Conservation (phyloP, 306 rosid species). For the Medicago truncatula region DNA sequence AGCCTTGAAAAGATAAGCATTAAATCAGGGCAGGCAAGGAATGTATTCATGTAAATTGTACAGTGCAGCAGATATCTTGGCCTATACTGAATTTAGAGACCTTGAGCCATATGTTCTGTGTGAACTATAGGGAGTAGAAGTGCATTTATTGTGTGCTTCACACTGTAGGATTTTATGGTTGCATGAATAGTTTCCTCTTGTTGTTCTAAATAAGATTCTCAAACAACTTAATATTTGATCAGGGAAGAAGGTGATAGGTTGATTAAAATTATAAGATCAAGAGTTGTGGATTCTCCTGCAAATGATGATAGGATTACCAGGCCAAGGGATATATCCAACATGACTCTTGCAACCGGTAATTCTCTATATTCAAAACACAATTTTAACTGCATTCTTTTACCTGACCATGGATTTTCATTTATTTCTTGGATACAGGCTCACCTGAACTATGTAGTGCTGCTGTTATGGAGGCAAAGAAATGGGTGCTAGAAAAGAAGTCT, state of each 20-base stretch:
- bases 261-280: conserved; percentile 72
- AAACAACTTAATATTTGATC: conserved; percentile 48
- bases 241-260: conserved; percentile 88
- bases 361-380: conserved; percentile 30
- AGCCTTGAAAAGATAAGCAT: background rate
- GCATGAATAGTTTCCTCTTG: conserved; percentile 33
- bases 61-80: conserved; percentile 28
- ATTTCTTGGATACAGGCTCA: conserved; percentile 48
- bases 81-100: conserved; percentile 24
- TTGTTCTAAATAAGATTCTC: conserved; percentile 35
- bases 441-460: conserved; percentile 74
- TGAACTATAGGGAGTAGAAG: conserved; percentile 26
- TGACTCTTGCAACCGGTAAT: conserved; percentile 52
- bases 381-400: conserved; percentile 30
- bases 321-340: conserved; percentile 53
- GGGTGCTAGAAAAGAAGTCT: conserved; percentile 77
- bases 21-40: conserved; percentile 9
- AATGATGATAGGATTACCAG: conserved; percentile 52
- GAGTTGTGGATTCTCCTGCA: conserved; percentile 65
- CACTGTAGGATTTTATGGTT: conserved; percentile 31
- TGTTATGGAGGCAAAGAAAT: conserved; percentile 84
- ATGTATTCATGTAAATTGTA: conserved; percentile 7
- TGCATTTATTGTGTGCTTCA: conserved; percentile 18
- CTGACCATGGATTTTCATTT: conserved; percentile 37
- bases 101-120: conserved; percentile 24